These are phyloP conservation scores for Phanerochaete carnosa DNA, from an alignment of 768 basidiomycete species.

Conservation along the genomic window DNA sequence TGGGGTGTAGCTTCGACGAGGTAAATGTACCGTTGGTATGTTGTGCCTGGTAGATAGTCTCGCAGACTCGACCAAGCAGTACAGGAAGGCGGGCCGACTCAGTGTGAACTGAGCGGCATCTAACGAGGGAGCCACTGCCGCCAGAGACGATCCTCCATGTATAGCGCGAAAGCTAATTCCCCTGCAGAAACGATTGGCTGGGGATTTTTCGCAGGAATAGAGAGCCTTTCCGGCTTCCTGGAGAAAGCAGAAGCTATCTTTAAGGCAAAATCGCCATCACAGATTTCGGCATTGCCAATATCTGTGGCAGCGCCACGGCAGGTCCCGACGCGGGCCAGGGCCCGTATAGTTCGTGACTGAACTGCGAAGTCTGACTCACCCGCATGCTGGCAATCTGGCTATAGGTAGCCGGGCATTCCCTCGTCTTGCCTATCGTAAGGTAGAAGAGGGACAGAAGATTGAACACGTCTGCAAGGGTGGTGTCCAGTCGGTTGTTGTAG, in stretches of 20 bases:
- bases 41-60: not conserved
- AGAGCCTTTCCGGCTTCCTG: not conserved
- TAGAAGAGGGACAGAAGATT: constrained; percentile 94
- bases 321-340: constrained; percentile 6
- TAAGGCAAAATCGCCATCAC: not conserved
- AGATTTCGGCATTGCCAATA: not conserved
- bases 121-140: not conserved
- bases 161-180: not conserved
- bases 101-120: not conserved
- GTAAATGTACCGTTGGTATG: not conserved
- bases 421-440: constrained; percentile 94
- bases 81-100: constrained; percentile 3
- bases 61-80: not conserved
- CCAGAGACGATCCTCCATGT: not conserved
- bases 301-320: not conserved
- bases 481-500: constrained; percentile 90
- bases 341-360: not conserved
- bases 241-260: not conserved
- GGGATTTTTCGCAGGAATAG: constrained; percentile 1
- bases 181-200: not conserved
- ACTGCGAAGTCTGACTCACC: constrained; percentile 50
- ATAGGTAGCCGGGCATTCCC: constrained; percentile 92
- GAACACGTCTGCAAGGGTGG: constrained; percentile 94
- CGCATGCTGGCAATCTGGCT: constrained; percentile 95
- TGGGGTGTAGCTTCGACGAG: too few relatives aligned